Evolutionary conservation across 2,329 filamentous ascomycete species (phyloP).

Genomic region (Lachnellula occidentalis): DNA sequence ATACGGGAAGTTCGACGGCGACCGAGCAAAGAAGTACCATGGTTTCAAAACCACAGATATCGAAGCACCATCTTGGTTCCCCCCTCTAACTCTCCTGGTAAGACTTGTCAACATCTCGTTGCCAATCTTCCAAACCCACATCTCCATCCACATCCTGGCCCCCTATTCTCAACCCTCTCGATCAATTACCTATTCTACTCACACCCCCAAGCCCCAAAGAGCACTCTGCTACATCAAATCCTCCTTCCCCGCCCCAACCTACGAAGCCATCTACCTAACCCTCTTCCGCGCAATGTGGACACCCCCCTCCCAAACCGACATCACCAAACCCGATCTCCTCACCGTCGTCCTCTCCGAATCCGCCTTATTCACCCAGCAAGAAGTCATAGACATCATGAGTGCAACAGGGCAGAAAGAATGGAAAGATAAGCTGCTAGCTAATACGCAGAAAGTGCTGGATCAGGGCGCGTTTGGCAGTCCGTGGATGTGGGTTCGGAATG

Average conservation of each 20-base stretch:
- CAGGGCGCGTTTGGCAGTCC: constrained; percentile 71
- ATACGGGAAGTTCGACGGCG: constrained; percentile 47
- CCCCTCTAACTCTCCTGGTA: constrained; percentile 48
- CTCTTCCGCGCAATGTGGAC: constrained; percentile 61
- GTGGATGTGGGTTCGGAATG: constrained; percentile 65
- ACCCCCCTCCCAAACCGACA: constrained; percentile 45
- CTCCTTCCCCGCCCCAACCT: constrained; percentile 43
- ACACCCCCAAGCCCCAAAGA: constrained; percentile 51
- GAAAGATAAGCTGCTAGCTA: constrained; percentile 49
- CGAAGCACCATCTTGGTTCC: constrained; percentile 44
- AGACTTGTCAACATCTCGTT: constrained; percentile 11
- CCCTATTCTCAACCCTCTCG: background rate
- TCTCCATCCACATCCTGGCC: constrained; percentile 36
- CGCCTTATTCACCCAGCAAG: constrained; percentile 40
- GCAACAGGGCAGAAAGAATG: constrained; percentile 44
- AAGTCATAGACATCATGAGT: constrained; percentile 51
- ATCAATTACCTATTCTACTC: background rate
- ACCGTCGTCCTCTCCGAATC: constrained; percentile 34
- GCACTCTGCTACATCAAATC: constrained; percentile 62
- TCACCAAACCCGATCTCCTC: constrained; percentile 54
- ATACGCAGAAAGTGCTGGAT: constrained; percentile 56
- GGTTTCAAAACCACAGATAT: constrained; percentile 34
- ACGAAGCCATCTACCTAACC: constrained; percentile 47
- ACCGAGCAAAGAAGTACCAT: constrained; percentile 47
- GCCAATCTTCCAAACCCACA: background rate